Evolutionary conservation across 306 rosid genomes (phyloP).

Genomic region (Ziziphus jujuba): DNA sequence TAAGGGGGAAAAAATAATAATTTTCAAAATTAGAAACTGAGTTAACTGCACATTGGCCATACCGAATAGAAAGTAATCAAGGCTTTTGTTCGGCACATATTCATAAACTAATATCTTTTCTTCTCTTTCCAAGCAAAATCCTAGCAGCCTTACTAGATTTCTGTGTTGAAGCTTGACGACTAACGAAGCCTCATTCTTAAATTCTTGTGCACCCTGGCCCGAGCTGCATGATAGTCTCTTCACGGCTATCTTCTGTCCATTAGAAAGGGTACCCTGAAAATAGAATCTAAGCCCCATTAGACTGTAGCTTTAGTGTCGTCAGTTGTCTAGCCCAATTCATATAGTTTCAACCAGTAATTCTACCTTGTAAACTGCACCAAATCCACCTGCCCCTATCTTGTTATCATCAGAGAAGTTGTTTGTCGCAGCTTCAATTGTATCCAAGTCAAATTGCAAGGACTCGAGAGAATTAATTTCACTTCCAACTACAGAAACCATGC

Average conservation of each 20-base stretch:
- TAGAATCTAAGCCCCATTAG: neutral
- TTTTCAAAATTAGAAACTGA: neutral
- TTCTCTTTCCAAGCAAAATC: slow-evolving; percentile 46
- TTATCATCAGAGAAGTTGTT: slow-evolving; percentile 37
- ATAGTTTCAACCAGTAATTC: neutral
- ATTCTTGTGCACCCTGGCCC: slow-evolving; percentile 48
- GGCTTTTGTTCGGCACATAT: slow-evolving; percentile 57
- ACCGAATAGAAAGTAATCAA: slow-evolving; percentile 55
- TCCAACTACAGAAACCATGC: neutral
- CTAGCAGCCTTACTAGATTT: slow-evolving; percentile 56
- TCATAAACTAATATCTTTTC: slow-evolving; percentile 61
- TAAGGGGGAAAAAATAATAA: neutral
- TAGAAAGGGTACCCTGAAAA: slow-evolving; percentile 43
- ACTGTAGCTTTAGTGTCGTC: neutral
- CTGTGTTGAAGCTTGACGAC: slow-evolving; percentile 63
- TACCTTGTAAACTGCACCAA: slow-evolving; percentile 58
- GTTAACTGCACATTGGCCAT: neutral
- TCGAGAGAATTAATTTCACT: slow-evolving; percentile 15
- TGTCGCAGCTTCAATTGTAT: slow-evolving; percentile 42
- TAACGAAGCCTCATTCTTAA: slow-evolving; percentile 55
- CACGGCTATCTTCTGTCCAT: slow-evolving; percentile 56
- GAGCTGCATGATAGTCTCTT: slow-evolving; percentile 53
- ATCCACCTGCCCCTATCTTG: slow-evolving; percentile 56
- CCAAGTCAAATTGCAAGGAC: slow-evolving; percentile 44
- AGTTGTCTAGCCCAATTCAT: neutral